Evolutionary conservation across 2,329 filamentous ascomycete genomes (phyloP), one percentile per base, ranked within the genome.

Genomic region (Sclerotinia glacialis): DNA sequence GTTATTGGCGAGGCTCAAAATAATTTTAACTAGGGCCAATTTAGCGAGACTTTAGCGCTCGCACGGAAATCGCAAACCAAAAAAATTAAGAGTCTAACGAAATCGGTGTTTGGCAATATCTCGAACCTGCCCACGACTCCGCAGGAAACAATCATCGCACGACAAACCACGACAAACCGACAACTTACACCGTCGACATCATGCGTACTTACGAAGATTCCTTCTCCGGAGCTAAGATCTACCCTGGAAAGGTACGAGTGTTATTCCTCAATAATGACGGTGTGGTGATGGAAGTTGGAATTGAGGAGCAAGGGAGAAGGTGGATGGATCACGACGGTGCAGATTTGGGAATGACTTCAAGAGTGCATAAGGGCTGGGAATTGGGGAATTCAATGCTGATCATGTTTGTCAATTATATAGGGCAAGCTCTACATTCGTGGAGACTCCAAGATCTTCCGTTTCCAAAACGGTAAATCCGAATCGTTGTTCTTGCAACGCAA

Each of bases 371-470:
- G 28, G 21, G 11, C 18, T 7, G 21, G 16, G 28, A 37, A 37
- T 26, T 40, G 49, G 64, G 61, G 65, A 46, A 64, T 56, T 55
- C 58, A 61, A 52, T 71, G 74, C 75, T 77, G 73, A 65, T 65
- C 28, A 77, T 67, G 56, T 66, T 66, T 68, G 69, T 40, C 16
- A 52, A 67, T 69, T 65, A 26, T 72, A 73, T 80, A 98, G 95
- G 95, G 95, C 86, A 98, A 98, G 88, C 91, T 99, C 86, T 99
- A 94, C 86, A 86, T 99, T 88, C 93, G 95, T 83, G 93, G 94
- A 81, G 95, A 99, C 88, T 96, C 91, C 93, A 99, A 98, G 88
- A 89, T 98, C 87, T 99, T 99, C 91, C 93, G 95, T 81, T 99
- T 99, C 91, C 93, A 97, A 85, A 97, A 96, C 85, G 93, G 95